phyloP scores from a whole-genome alignment of 768 basidiomycete species.

The Collybiopsis confluens region DNA sequence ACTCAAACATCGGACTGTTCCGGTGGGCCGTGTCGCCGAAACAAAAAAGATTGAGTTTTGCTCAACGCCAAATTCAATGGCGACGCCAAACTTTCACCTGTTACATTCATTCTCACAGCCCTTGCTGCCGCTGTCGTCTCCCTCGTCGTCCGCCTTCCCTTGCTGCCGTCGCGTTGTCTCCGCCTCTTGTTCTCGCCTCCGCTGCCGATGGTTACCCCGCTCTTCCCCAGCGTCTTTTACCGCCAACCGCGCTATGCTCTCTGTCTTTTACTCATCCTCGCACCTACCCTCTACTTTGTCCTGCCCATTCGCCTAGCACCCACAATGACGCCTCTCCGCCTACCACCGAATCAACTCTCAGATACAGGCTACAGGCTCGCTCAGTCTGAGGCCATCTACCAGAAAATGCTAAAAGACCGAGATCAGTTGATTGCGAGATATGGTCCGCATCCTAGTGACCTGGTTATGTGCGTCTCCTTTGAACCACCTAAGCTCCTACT shows the following conservation, averaged over 20 bases:
- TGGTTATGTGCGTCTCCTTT: conserved; percentile 37
- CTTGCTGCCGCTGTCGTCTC: neutral
- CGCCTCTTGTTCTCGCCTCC: too few relatives aligned
- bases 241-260: conserved; percentile 53
- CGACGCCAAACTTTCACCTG: too few relatives aligned
- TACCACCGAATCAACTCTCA: conserved; percentile 25
- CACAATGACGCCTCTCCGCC: conserved; percentile 30
- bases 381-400: conserved; percentile 43
- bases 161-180: too few relatives aligned
- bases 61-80: too few relatives aligned
- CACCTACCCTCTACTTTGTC: conserved; percentile 45
- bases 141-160: neutral
- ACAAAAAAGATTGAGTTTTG: too few relatives aligned
- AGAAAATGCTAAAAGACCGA: conserved; percentile 35
- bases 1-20: too few relatives aligned
- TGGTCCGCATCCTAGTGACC: conserved; percentile 46
- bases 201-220: neutral
- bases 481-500: too few relatives aligned
- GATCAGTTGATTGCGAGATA: conserved; percentile 48
- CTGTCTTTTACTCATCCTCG: conserved; percentile 35
- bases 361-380: conserved; percentile 35
- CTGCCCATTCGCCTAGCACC: conserved; percentile 27
- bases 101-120: neutral
- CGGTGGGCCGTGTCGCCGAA: too few relatives aligned
- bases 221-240: neutral